phyloP scores from a whole-genome alignment of 192 early-diverging fungal species.

The Mortierella hygrophila region DNA sequence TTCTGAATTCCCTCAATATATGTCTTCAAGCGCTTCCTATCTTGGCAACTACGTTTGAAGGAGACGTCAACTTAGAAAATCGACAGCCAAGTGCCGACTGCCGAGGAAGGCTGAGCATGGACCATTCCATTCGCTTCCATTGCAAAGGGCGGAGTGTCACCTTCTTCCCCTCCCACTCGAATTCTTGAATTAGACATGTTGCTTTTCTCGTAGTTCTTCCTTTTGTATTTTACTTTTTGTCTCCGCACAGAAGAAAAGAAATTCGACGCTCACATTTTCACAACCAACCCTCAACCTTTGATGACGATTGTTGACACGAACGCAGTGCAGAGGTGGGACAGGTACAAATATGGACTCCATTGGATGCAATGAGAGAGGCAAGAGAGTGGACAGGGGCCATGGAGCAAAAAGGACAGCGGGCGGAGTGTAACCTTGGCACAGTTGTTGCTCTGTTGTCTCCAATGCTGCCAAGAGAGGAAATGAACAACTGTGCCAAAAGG shows the following conservation, averaged over 20 bases:
- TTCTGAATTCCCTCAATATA: neutral
- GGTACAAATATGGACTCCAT: constrained; percentile 2
- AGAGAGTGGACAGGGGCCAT: neutral
- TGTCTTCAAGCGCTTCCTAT: neutral
- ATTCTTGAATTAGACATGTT: too few relatives aligned
- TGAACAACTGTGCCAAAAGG: neutral
- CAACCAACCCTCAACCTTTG: neutral
- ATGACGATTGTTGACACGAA: constrained; percentile 4
- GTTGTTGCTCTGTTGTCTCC: neutral
- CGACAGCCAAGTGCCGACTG: constrained; percentile 2
- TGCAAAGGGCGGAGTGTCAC: neutral
- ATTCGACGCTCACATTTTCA: neutral
- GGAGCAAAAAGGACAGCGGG: neutral
- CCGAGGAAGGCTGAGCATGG: neutral
- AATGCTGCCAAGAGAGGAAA: neutral
- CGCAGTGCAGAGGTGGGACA: neutral
- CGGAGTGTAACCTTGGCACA: neutral
- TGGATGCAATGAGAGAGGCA: neutral
- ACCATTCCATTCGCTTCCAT: neutral
- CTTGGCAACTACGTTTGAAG: neutral
- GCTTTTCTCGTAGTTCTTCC: neutral
- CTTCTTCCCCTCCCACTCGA: neutral
- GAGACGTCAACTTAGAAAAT: constrained; percentile 1
- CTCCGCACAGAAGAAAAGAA: neutral
- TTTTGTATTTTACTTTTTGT: neutral